These are phyloP conservation scores for Coelastrella sp. DNA, from an alignment of 139 green algal species.

Conservation along the genomic window DNA sequence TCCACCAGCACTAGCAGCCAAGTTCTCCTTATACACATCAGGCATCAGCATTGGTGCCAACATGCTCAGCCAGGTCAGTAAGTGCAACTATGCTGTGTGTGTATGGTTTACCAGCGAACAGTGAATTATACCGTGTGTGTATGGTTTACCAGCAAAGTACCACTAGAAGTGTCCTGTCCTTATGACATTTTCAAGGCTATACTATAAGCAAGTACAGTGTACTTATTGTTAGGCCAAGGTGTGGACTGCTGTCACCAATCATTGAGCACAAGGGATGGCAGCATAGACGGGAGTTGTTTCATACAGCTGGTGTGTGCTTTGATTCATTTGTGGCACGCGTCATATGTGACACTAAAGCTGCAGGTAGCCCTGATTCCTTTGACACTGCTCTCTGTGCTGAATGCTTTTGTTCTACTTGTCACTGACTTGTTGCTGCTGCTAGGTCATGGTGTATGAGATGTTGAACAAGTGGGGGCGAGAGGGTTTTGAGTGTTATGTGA, in stretches of 20 bases:
- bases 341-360: no score
- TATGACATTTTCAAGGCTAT: no score
- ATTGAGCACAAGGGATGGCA: no score
- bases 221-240: no score
- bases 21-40: constrained; percentile 54
- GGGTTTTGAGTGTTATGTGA: constrained; percentile 33
- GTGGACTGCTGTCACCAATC: no score
- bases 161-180: no score
- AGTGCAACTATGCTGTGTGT: background rate
- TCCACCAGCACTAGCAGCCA: constrained; percentile 53
- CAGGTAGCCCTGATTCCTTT: no score
- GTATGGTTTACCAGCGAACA: background rate
- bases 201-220: no score
- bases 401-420: background rate
- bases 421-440: background rate
- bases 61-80: background rate
- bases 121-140: background rate
- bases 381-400: background rate
- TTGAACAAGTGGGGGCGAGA: background rate
- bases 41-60: constrained; percentile 50
- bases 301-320: no score
- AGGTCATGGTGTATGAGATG: constrained; percentile 46
- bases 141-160: no score
- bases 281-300: no score
- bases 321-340: no score